Base-by-base conservation (phyloP, 306 rosid genomes). In the Inga leiocalycina region DNA sequence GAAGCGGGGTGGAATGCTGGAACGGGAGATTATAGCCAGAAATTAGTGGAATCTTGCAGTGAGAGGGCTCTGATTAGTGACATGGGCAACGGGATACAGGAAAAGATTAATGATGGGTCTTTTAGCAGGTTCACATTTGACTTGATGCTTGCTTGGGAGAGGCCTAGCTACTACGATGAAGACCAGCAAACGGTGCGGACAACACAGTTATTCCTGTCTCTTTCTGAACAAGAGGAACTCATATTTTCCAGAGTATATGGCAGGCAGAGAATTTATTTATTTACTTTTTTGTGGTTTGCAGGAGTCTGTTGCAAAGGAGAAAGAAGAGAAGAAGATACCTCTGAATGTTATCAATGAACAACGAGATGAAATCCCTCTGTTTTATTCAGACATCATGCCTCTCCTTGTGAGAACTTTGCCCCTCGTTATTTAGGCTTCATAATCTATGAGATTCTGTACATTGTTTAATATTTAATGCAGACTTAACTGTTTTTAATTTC, bases 61-160 rank as follows among this genome's bases (percentile, higher is more conserved):
- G 90, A 79, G 11, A 94, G 88, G 89, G 91, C 86, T 45, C 48
- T 94, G 71, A 74, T 92, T 73, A 71, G 54, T 24, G 84, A 69
- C 52, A 49, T 85, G 75, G 86, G 91, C 70, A 71, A 56, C 34
- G 88, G 79, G 72, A 57, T 90, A 13, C 85, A 88, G 64, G 91
- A 86, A 82, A 89, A 88, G 27, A 90, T 96, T 65, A 86, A 22
- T 9, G 84, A 85, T 83, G 94, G 94, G 5, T 89, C 88, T 14
- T 92, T 91, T 71, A 86, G 86, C 83, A 92, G 97, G 75, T 85
- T 91, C 78, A 90, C 97, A 0, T 92, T 88, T 72, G 95, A 94
- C 75, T 80, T 89, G 89, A 96, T 96, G 99, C 91, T 96, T 15
- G 95, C 97, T 5, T 96, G 98, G 98, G 95, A 92, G 91, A 87